Base-by-base conservation (phyloP, 2,329 filamentous ascomycete genomes). In the Teratosphaeria viscida region DNA sequence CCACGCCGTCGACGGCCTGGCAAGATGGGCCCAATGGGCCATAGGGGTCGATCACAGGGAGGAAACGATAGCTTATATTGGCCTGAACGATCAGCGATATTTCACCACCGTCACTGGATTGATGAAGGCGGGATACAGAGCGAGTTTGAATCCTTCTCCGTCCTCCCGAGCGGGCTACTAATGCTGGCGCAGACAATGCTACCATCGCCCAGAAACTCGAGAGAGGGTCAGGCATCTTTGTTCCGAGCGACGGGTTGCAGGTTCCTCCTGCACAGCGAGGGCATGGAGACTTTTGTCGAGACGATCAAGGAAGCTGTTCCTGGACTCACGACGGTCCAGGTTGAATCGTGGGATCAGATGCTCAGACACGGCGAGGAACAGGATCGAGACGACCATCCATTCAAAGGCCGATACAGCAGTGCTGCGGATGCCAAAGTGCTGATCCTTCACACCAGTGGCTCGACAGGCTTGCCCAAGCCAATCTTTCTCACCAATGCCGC, bases 1-100 rank as follows among this genome's bases (percentile, higher is more conserved):
- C 19, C 62, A 61, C 14, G 61, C 63, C 5, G 63, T 65, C 5
- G 61, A 64, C 49, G 61, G 60, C 14, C 56, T 63, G 54, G 63
- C 63, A 12, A 53, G 55, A 23, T 66, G 64, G 64, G 58, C 62
- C 1, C 63, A 64, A 8, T n/a, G 60, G 39, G 56, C 54, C 2
- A 47, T 66, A n/a, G 63, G 60, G n/a, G 57, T 57, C 5, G 61
- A 56, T 43, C 56, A 59, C 16, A n/a, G 14, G 37, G 57, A 57
- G 5, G 59, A 60, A 34, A 61, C 59, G 5, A 53, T 58, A 6
- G 59, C 59, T 8, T 61, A 61, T 52, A 58, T 61, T 5, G 59
- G 59, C 3, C 52, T 56, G 2, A 59, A 59, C 19, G 57, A 59
- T 27, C n/a, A 27, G n/a, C 29, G 57, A 14, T 60, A 57, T 47